Evolutionary conservation across 345 rosid species (phyloP).

Genomic region (Tarenaya hassleriana): DNA sequence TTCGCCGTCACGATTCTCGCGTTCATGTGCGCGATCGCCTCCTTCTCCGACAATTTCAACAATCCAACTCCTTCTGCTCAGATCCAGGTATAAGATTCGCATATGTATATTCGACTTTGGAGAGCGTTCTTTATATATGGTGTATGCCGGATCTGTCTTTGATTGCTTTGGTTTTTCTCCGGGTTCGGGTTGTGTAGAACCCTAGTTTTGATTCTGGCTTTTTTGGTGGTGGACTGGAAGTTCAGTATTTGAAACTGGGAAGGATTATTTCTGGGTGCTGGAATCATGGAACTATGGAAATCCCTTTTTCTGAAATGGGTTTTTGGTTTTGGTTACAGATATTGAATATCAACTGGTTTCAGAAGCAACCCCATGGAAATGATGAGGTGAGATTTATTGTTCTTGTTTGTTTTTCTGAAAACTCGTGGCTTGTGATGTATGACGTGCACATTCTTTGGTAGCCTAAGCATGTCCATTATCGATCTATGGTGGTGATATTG

Average conservation of each 20-base stretch:
- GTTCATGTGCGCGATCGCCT: conserved; percentile 71
- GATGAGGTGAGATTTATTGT: conserved; percentile 58
- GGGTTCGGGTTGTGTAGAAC: conserved; percentile 6
- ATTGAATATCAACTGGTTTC: conserved; percentile 77
- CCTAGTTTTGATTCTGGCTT: conserved; percentile 15
- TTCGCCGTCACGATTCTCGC: conserved; percentile 77
- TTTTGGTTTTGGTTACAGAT: conserved; percentile 43
- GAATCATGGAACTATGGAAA: conserved; percentile 5
- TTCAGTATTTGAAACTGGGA: background rate
- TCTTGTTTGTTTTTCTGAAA: background rate
- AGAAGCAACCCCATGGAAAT: conserved; percentile 78
- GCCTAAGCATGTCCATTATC: no score
- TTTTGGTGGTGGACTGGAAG: background rate
- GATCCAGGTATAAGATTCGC: conserved; percentile 53
- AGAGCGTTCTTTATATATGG: background rate
- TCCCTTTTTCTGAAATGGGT: background rate
- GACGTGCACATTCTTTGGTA: no score
- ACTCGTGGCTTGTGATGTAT: no score
- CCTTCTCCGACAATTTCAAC: conserved; percentile 82
- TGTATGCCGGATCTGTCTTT: conserved; percentile 16
- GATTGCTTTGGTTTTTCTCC: conserved; percentile 8
- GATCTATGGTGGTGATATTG: no score
- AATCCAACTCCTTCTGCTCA: conserved; percentile 66
- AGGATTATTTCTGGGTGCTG: background rate
- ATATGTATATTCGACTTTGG: background rate